A percentile compares a stretch with the other conserved stretches of the same genome.
Conservation (phyloP, 768 basidiomycete genomes). For the Russula virescens region DNA sequence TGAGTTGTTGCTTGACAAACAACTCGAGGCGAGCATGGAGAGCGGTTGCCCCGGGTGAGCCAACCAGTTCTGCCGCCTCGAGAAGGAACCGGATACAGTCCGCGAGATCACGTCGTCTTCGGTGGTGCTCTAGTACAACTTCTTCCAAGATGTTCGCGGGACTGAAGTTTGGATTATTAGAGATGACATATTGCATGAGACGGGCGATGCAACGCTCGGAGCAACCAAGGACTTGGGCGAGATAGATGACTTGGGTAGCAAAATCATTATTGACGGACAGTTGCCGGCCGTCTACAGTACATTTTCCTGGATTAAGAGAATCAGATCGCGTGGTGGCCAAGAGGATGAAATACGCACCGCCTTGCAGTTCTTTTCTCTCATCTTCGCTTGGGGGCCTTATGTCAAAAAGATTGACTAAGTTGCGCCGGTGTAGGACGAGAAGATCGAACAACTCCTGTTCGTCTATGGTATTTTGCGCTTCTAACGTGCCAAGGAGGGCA, state of each 20-base stretch:
- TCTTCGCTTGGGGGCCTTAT: constrained; percentile 54
- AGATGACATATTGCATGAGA: constrained; percentile 59
- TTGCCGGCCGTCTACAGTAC: constrained; percentile 55
- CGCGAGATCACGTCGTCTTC: constrained; percentile 60
- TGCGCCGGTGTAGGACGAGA: constrained; percentile 59
- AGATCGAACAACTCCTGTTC: constrained; percentile 76
- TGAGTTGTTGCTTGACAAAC: constrained; percentile 52
- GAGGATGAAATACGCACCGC: constrained; percentile 37
- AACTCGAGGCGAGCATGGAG: constrained; percentile 47
- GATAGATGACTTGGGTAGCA: constrained; percentile 66
- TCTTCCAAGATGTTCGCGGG: constrained; percentile 56
- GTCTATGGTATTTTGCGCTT: constrained; percentile 41
- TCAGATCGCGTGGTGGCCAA: not conserved
- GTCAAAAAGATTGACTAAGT: constrained; percentile 59
- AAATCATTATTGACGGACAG: constrained; percentile 75
- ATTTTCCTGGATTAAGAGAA: constrained; percentile 50
- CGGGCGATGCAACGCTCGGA: constrained; percentile 78
- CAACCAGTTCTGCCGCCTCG: constrained; percentile 51
- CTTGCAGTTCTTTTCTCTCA: constrained; percentile 69
- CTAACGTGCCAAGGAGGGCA: constrained; percentile 44
- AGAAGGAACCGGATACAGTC: constrained; percentile 67
- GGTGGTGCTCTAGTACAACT: constrained; percentile 62
- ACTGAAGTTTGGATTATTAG: constrained; percentile 57
- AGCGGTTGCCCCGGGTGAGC: constrained; percentile 39
- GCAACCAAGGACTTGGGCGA: constrained; percentile 73